phyloP scores from a whole-genome alignment of 2,329 filamentous ascomycete genomes.

The Zymoseptoria tritici region DNA sequence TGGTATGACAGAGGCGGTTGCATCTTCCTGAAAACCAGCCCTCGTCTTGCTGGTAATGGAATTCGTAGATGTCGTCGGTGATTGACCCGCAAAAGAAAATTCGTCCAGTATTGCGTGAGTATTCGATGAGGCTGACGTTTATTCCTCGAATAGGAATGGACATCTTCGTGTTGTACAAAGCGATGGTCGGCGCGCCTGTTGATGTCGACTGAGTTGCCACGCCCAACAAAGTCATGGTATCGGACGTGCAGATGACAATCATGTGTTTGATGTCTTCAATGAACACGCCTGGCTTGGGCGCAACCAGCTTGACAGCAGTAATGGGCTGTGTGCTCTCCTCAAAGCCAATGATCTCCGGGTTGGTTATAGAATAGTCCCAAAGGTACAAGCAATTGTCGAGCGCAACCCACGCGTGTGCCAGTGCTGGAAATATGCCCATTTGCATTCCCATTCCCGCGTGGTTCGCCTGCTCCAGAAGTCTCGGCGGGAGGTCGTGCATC shows the following conservation, averaged over 20 bases:
- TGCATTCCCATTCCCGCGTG: constrained; percentile 76
- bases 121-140: constrained; percentile 64
- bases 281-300: constrained; percentile 81
- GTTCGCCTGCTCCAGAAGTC: constrained; percentile 89
- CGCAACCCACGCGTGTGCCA: constrained; percentile 91
- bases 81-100: constrained; percentile 83
- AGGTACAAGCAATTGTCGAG: constrained; percentile 95
- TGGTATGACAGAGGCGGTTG: constrained; percentile 59
- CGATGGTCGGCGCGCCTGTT: constrained; percentile 63
- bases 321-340: constrained; percentile 86
- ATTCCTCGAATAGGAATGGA: constrained; percentile 66
- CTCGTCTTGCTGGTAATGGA: constrained; percentile 95
- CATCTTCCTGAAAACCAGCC: constrained; percentile 92
- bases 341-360: constrained; percentile 83
- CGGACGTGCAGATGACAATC: constrained; percentile 77
- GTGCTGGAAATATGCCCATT: constrained; percentile 90
- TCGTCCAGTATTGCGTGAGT: constrained; percentile 69
- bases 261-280: constrained; percentile 78
- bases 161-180: constrained; percentile 86
- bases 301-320: constrained; percentile 79
- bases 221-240: constrained; percentile 80
- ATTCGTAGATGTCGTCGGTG: constrained; percentile 84
- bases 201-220: constrained; percentile 59
- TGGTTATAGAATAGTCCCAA: constrained; percentile 95
- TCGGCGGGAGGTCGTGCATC: constrained; percentile 83